Base-by-base conservation (phyloP, 164 flowering plant genomes). In the Tetrastigma voinierianum region DNA sequence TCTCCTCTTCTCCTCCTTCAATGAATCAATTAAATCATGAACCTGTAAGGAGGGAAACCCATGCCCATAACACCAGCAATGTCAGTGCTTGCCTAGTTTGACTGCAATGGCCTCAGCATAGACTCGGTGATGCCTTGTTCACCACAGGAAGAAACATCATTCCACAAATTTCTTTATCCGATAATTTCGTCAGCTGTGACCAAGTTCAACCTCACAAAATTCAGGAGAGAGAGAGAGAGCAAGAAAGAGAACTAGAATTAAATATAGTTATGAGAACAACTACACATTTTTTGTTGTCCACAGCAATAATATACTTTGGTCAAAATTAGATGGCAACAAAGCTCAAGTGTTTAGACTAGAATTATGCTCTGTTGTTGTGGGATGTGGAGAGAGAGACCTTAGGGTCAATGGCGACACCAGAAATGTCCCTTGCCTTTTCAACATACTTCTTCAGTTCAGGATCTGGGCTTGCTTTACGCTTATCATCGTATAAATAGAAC, bases 21-120 rank as follows among this genome's bases (percentile, higher is more conserved):
- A n/a, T n/a, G n/a, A 46, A 57, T 65, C 19, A 48, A 47, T 48
- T 9, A 23, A 62, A 21, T 14, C 15, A 75, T 68, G 10, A 24
- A 92, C 98, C 97, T 84, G 86, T 95, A 95, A 47, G 96, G 83
- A 56, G 98, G 98, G 68, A 95, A 95, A 9, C 97, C 95, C 97
- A 89, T 90, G 66, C 98, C 98, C 90, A 92, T 85, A 18, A 95
- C 82, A 49, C 89, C 67, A 11, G 96, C 83, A 62, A 95, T 81
- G 72, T 95, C 97, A 24, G 92, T 91, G 73, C 92, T 96, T 23
- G 96, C 75, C n/a, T 61, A 96, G 88, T 76, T 87, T 90, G 19
- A 90, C 91, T 48, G 84, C 93, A 69, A 95, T 89, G 16, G 96
- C 94, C 71, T 95, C 97, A 16, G 81, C 89, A 55, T 86, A 83